Evolutionary conservation across 2,329 filamentous ascomycete genomes (phyloP).

Genomic region (Colletotrichum trifolii): DNA sequence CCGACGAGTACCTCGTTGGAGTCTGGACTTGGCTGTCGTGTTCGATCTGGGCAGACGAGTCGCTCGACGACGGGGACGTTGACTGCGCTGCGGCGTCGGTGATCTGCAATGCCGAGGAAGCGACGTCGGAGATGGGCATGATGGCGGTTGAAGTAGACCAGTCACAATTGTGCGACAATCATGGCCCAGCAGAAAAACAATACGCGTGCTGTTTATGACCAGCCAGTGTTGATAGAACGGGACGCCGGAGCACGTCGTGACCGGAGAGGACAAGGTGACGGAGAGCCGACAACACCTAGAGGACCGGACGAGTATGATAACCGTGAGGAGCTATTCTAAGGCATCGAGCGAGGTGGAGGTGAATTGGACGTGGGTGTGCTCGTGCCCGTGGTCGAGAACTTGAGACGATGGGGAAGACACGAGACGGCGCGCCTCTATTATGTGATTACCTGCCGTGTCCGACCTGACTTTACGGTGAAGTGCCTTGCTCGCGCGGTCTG

Average conservation of each 20-base stretch:
- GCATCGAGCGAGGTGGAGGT: slow-evolving; percentile 32
- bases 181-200: slow-evolving; percentile 3
- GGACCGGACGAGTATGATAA: too few species aligned
- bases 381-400: too few species aligned
- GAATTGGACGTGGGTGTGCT: too few species aligned
- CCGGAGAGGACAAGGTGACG: too few species aligned
- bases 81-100: slow-evolving; percentile 6
- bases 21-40: slow-evolving; percentile 1
- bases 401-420: slow-evolving; percentile 32
- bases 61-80: slow-evolving; percentile 20
- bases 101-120: slow-evolving; percentile 4
- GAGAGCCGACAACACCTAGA: too few species aligned
- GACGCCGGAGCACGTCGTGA: too few species aligned
- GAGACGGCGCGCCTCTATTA: slow-evolving; percentile 29
- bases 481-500: slow-evolving; percentile 8
- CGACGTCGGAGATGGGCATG: slow-evolving; percentile 26
- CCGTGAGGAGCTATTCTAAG: slow-evolving; percentile 12
- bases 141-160: slow-evolving; percentile 5
- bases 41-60: slow-evolving; percentile 12
- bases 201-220: too few species aligned
- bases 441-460: slow-evolving; percentile 17
- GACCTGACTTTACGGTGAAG: slow-evolving; percentile 8
- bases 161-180: slow-evolving; percentile 12
- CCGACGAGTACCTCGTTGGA: slow-evolving; percentile 2
- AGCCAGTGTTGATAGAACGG: too few species aligned